Evolutionary conservation across 306 rosid species (phyloP).

Genomic region (Ceratonia siliqua): DNA sequence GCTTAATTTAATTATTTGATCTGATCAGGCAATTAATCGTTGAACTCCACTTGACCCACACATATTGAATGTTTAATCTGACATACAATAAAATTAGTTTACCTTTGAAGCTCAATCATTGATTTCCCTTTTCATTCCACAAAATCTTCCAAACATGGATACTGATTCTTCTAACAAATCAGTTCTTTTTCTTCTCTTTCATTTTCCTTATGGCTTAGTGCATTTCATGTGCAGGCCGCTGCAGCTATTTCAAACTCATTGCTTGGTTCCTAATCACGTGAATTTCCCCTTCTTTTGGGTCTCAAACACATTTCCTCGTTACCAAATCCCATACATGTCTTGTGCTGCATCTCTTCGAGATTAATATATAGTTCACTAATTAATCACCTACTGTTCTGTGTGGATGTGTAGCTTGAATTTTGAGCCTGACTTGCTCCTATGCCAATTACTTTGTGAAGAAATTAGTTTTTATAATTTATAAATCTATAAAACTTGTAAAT

Average conservation of each 20-base stretch:
- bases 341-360: neutral
- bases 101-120: conserved; percentile 38
- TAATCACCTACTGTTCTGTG: neutral
- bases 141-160: conserved; percentile 47
- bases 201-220: conserved; percentile 14
- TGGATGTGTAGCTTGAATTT: neutral
- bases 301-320: neutral
- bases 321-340: conserved; percentile 29
- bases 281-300: conserved; percentile 40
- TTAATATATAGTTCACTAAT: neutral
- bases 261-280: conserved; percentile 37
- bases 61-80: conserved; percentile 22
- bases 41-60: conserved; percentile 43
- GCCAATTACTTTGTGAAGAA: neutral
- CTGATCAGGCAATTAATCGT: conserved; percentile 32
- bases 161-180: conserved; percentile 34
- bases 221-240: conserved; percentile 40
- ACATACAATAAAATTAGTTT: conserved; percentile 14
- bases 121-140: conserved; percentile 19
- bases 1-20: conserved; percentile 37
- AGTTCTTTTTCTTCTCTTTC: conserved; percentile 27
- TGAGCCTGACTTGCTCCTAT: neutral
- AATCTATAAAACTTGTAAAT: neutral
- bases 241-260: conserved; percentile 5
- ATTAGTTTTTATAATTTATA: neutral